Evolutionary conservation across 2,329 filamentous ascomycete genomes (phyloP), one percentile per base, ranked within the genome.

Genomic region (Plenodomus biglobosus): DNA sequence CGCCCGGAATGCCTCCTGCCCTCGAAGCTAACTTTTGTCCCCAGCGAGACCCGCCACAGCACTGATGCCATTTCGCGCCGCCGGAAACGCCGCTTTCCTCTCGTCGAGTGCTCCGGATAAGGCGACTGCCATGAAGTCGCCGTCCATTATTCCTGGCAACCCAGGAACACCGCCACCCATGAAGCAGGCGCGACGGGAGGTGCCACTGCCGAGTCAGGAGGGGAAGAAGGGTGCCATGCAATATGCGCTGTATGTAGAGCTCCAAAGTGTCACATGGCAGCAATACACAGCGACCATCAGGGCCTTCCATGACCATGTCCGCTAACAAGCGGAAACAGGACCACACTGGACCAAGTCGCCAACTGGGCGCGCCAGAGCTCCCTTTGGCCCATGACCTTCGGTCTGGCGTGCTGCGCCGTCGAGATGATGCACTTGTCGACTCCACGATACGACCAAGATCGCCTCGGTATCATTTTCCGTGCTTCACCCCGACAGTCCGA

Each of bases 351-450:
- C 71, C 83, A 88, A 71, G 81, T 95, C 58, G 78, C 87, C 76
- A 94, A 92, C 78, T 95, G 90, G 90, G 87, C 85, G 37, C 86
- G 90, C 47, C 88, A 94, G 75, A 84, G 85, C 50, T 95, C 90
- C n/a, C 79, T 95, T 46, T 95, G 90, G 90, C 90, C 90, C 62
- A 87, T 95, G 83, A 91, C 88, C 38, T 95, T 95, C 71, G 90
- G 87, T 50, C 85, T 95, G 36, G 90, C 90, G 66, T 95, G 90
- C 81, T 95, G 90, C 73, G 90, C 88, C 74, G 77, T 95, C 71
- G 90, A 95, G 74, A 95, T 95, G 90, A 95, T 95, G 90, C 88
- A 92, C 72, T 80, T 91, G 36, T 95, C 90, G 21, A 90, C 89
- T 54, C 90, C 90, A n/a, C 86, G 90, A 32, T 95, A 95, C 82